Conservation (phyloP, 2,329 filamentous ascomycete species). For the Chaetothyriales sp. region DNA sequence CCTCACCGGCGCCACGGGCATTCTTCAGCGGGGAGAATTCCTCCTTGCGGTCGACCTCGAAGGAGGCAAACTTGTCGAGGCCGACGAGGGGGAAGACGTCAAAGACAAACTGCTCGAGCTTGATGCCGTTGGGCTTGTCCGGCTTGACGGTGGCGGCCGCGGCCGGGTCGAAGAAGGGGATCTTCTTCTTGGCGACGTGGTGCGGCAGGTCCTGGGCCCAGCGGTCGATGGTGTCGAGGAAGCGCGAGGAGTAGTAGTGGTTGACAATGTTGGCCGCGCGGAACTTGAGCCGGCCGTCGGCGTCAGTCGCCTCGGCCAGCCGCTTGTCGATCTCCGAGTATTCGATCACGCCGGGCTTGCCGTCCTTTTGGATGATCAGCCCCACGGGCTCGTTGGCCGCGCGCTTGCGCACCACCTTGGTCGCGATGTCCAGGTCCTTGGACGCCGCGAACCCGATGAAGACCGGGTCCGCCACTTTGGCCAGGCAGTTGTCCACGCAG, state of each 20-base stretch:
- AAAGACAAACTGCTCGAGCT: constrained; percentile 98
- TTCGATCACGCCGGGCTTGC: constrained; percentile 91
- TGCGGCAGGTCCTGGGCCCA: constrained; percentile 81
- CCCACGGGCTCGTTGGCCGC: constrained; percentile 92
- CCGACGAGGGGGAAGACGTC: constrained; percentile 87
- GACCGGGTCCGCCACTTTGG: constrained; percentile 89
- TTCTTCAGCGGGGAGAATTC: constrained; percentile 99
- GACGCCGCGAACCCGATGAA: constrained; percentile 88
- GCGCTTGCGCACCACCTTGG: constrained; percentile 98
- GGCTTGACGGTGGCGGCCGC: constrained; percentile 74
- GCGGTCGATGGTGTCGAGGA: constrained; percentile 76
- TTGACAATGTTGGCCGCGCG: constrained; percentile 98
- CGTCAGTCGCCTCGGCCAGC: constrained; percentile 80
- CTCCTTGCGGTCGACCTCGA: constrained; percentile 92
- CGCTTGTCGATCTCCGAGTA: constrained; percentile 90
- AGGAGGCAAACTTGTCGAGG: constrained; percentile 79
- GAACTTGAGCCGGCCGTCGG: constrained; percentile 90
- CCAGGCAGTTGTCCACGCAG: constrained; percentile 98
- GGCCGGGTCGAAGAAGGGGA: constrained; percentile 63
- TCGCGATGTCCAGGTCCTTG: constrained; percentile 85
- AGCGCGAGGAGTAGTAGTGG: constrained; percentile 95
- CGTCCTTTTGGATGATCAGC: constrained; percentile 86
- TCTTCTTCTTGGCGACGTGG: constrained; percentile 97
- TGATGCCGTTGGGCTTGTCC: constrained; percentile 91
- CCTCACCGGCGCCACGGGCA: constrained; percentile 65